phyloP scores from a whole-genome alignment of 1,139 yeast genomes.

The Candida mesenterica region DNA sequence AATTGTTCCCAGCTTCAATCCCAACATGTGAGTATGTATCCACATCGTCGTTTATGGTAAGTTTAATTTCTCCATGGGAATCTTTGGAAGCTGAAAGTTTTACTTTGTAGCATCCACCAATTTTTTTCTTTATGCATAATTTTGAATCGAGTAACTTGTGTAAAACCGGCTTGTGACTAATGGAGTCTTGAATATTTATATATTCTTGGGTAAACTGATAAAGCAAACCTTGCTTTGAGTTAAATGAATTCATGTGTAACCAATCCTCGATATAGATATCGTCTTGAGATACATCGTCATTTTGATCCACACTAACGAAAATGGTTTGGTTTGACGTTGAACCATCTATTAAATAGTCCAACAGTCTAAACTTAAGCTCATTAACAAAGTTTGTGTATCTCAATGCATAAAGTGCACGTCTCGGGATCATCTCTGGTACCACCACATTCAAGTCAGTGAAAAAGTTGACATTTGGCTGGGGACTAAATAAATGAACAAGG shows the following conservation, averaged over 20 bases:
- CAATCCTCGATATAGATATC: constrained; percentile 12
- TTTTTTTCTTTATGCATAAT: constrained; percentile 35
- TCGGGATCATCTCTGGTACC: constrained; percentile 54
- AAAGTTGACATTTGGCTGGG: constrained; percentile 17
- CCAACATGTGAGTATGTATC: constrained; percentile 42
- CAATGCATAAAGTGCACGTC: constrained; percentile 71
- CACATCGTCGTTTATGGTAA: constrained; percentile 37
- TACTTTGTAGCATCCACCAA: constrained; percentile 41
- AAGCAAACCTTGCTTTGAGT: constrained; percentile 39
- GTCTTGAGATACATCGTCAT: constrained; percentile 45
- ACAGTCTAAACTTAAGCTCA: constrained; percentile 65
- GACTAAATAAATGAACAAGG: not conserved
- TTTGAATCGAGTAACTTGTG: constrained; percentile 25
- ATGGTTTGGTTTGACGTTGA: constrained; percentile 51
- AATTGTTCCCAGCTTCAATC: constrained; percentile 44
- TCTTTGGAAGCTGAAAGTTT: constrained; percentile 43
- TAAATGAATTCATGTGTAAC: constrained; percentile 21
- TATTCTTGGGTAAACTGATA: constrained; percentile 69
- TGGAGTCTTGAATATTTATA: constrained; percentile 28
- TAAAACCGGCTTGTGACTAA: constrained; percentile 1
- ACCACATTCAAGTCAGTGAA: constrained; percentile 29
- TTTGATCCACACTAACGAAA: constrained; percentile 46
- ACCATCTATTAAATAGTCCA: constrained; percentile 58
- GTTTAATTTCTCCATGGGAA: constrained; percentile 32
- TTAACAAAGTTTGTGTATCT: constrained; percentile 65